phyloP scores from a whole-genome alignment of 2,329 filamentous ascomycete species.

The Colletotrichum tofieldiae region DNA sequence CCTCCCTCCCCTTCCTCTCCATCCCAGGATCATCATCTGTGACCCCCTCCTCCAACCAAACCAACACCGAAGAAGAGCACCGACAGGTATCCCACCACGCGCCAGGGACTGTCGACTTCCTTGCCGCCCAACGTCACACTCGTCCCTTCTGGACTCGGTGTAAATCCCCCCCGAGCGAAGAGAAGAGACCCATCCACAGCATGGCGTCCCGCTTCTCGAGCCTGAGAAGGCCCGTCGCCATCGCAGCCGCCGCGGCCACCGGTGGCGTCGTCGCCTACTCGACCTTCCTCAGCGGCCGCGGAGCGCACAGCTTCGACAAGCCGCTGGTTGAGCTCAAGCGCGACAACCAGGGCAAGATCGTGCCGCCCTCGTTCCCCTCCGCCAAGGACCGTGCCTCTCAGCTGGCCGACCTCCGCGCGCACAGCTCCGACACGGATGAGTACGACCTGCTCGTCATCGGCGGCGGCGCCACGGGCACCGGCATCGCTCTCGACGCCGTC shows the following conservation, averaged over 20 bases:
- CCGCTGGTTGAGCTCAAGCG: conserved; percentile 55
- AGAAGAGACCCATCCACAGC: conserved; percentile 10
- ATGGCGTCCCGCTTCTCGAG: conserved; percentile 56
- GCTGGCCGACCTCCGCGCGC: conserved; percentile 57
- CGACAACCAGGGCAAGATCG: conserved; percentile 55
- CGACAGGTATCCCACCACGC: conserved; percentile 5
- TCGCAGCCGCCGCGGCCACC: conserved; percentile 47
- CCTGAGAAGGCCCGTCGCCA: conserved; percentile 54
- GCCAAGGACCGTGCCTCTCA: conserved; percentile 55
- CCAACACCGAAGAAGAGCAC: background rate
- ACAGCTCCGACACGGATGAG: conserved; percentile 62
- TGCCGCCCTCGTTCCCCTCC: conserved; percentile 55
- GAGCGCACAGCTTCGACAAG: conserved; percentile 51
- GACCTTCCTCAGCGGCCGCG: conserved; percentile 47
- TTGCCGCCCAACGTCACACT: background rate
- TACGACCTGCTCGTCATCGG: conserved; percentile 87
- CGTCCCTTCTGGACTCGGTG: conserved; percentile 22
- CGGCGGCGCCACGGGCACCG: conserved; percentile 83
- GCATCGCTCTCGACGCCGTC: conserved; percentile 85
- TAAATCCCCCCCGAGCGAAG: conserved; percentile 11
- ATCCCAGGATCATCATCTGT: conserved; percentile 3
- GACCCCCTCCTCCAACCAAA: background rate
- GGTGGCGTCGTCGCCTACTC: conserved; percentile 52
- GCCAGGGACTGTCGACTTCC: background rate
- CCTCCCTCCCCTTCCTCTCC: background rate